These are phyloP conservation scores for Wolfiporia cocos DNA, from an alignment of 1,284 basidiomycete species.

Conservation along the genomic window DNA sequence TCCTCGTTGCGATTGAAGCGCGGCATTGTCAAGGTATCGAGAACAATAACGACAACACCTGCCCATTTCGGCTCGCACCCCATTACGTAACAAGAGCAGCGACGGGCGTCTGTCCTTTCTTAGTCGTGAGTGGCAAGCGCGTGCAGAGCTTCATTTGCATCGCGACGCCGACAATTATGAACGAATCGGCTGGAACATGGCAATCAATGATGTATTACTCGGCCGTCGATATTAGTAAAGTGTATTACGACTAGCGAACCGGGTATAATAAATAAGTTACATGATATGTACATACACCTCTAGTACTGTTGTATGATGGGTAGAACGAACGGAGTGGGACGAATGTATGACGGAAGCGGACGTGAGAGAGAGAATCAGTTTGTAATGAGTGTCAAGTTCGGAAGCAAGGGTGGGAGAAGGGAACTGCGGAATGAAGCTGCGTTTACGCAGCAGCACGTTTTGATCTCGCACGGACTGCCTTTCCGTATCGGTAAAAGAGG, in stretches of 20 bases:
- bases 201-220: too few species aligned
- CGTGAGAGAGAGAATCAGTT: background rate
- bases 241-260: too few species aligned
- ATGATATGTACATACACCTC: slow-evolving; percentile 2
- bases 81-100: background rate
- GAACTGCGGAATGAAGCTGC: background rate
- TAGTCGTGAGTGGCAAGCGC: too few species aligned
- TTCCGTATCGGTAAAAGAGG: slow-evolving; percentile 19
- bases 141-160: too few species aligned
- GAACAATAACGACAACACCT: slow-evolving; percentile 7
- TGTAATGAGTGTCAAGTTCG: too few species aligned
- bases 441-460: slow-evolving; percentile 17
- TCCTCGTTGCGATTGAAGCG: background rate
- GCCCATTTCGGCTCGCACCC: background rate
- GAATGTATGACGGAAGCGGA: background rate
- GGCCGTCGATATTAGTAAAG: too few species aligned
- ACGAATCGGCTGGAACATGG: too few species aligned
- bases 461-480: slow-evolving; percentile 17
- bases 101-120: too few species aligned
- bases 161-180: too few species aligned
- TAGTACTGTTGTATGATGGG: background rate
- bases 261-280: slow-evolving; percentile 3
- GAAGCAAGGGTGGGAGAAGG: background rate
- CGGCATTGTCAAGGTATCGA: background rate
- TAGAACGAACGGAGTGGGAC: background rate